A percentile compares a stretch with the other conserved stretches of the same genome.
These are phyloP conservation scores for Leonotis leonurus DNA, from an alignment of 257 asterid genomes.

Conservation along the genomic window DNA sequence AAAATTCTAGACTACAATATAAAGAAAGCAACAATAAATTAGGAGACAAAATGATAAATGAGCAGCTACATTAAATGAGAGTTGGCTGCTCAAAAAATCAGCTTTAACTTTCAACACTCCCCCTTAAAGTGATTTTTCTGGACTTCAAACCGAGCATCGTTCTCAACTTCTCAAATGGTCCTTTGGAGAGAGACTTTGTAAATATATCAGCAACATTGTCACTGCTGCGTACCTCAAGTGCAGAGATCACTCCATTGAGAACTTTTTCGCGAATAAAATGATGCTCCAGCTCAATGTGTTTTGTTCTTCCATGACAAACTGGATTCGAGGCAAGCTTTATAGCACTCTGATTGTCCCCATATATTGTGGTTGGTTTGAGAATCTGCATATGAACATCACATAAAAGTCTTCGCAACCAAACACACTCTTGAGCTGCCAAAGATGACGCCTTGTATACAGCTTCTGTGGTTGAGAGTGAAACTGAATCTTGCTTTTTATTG, in stretches of 20 bases:
- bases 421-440: conserved; percentile 13
- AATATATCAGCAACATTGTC: neutral
- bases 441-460: neutral
- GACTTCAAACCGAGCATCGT: no score
- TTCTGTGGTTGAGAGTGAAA: conserved; percentile 11
- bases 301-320: neutral
- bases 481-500: neutral
- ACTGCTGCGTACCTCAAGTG: neutral
- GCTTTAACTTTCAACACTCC: no score
- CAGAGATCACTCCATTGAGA: neutral
- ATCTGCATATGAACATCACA: no score
- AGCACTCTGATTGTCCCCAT: neutral
- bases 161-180: conserved; percentile 2
- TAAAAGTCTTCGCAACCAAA: conserved; percentile 11
- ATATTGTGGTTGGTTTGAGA: neutral
- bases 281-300: no score
- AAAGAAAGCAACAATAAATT: no score
- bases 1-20: no score
- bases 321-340: neutral
- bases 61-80: no score
- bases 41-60: no score
- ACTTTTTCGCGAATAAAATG: neutral
- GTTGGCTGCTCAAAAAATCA: no score
- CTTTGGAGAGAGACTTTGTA: neutral
- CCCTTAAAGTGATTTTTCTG: no score